Evolutionary conservation across 1,139 yeast genomes (phyloP).

Genomic region (Protomyces pachydermus): DNA sequence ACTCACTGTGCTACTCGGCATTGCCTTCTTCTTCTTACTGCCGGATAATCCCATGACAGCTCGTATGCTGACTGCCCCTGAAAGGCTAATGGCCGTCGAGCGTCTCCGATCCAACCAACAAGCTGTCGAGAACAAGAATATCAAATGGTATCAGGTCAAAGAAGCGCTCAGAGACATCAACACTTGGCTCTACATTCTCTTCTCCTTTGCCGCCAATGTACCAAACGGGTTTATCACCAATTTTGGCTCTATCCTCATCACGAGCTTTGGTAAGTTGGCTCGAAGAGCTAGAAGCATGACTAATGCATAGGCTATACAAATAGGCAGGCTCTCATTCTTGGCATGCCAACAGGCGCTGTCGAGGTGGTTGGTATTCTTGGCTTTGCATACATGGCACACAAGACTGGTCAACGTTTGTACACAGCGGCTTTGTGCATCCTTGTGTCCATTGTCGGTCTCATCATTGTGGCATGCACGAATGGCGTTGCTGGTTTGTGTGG

Average conservation of each 20-base stretch:
- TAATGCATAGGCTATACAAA: conserved; percentile 29
- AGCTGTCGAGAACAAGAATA: conserved; percentile 52
- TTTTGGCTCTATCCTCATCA: conserved; percentile 33
- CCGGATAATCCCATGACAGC: conserved; percentile 56
- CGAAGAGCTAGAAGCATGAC: not conserved
- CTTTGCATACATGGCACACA: conserved; percentile 31
- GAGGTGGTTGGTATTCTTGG: conserved; percentile 29
- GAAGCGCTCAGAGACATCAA: conserved; percentile 42
- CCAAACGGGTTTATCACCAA: conserved; percentile 36
- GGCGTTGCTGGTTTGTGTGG: conserved; percentile 35
- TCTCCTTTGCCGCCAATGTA: conserved; percentile 32
- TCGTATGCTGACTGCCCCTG: conserved; percentile 49
- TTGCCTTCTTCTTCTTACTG: conserved; percentile 43
- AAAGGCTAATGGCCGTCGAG: conserved; percentile 51
- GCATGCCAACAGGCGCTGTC: conserved; percentile 35
- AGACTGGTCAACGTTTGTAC: conserved; percentile 31
- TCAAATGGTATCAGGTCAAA: conserved; percentile 50
- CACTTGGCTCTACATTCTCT: conserved; percentile 46
- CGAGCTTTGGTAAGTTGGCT: conserved; percentile 34
- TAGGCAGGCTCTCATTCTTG: conserved; percentile 34
- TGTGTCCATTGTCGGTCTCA: conserved; percentile 33
- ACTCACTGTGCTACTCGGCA: conserved; percentile 16
- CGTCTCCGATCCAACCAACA: conserved; percentile 48
- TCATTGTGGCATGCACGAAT: conserved; percentile 34
- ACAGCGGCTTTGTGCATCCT: conserved; percentile 31